Percentiles rank a stretch among this genome's conserved stretches.
These are phyloP conservation scores for Dictyostelium firmibasis DNA, from an alignment of 78 protist genomes.

Conservation along the genomic window DNA sequence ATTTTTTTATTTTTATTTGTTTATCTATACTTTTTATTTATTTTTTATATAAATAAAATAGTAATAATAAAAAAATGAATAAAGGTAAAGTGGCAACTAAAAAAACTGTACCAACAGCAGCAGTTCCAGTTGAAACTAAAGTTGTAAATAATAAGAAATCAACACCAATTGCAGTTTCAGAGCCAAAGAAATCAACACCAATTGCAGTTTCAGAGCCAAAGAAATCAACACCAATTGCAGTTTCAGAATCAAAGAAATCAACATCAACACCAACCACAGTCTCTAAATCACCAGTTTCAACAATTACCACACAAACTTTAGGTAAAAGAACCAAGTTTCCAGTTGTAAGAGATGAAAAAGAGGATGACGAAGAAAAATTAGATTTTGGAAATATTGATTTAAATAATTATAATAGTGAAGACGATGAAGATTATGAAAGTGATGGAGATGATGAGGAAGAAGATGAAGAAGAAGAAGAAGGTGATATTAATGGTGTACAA, in stretches of 20 bases:
- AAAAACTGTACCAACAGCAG: not conserved
- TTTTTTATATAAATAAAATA: not conserved
- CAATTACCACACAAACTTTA: not conserved
- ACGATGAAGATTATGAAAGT: slow-evolving; percentile 39
- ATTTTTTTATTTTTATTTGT: not conserved
- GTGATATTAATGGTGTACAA: not conserved
- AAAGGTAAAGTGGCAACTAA: not conserved
- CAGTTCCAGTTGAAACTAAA: no score
- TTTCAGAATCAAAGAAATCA: not conserved
- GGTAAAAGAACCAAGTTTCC: slow-evolving; percentile 17
- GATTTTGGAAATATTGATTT: slow-evolving; percentile 17
- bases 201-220: not conserved
- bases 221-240: no score
- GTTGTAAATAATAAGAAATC: not conserved
- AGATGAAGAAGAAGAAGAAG: slow-evolving; percentile 12
- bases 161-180: not conserved
- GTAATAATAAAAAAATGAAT: not conserved
- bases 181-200: slow-evolving; percentile 10
- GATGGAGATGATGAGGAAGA: slow-evolving; percentile 12
- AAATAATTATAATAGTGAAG: slow-evolving; percentile 5
- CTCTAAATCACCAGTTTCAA: not conserved
- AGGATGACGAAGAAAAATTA: not conserved
- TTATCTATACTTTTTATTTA: not conserved
- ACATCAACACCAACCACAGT: not conserved
- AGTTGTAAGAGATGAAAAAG: not conserved